A percentile compares a stretch with the other conserved stretches of the same genome.
These are phyloP conservation scores for Fusarium ambrosium DNA, from an alignment of 2,329 filamentous ascomycete species.

Conservation along the genomic window DNA sequence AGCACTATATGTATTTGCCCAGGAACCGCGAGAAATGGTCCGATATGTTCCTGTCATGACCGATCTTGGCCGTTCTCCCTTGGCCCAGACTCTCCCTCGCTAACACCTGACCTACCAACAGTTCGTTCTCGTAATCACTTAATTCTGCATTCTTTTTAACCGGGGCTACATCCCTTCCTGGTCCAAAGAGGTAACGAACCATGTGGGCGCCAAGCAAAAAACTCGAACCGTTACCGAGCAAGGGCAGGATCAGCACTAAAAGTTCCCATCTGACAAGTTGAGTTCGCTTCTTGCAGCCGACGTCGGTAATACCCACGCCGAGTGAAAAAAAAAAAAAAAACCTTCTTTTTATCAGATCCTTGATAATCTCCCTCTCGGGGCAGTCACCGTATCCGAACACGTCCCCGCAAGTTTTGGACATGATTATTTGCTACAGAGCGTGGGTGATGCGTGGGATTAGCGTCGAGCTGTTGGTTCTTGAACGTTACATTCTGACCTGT, in stretches of 20 bases:
- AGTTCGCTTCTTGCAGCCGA: not conserved
- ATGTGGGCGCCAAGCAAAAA: not conserved
- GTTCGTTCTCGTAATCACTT: not conserved
- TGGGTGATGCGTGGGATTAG: not conserved
- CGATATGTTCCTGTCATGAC: not conserved
- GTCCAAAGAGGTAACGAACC: not conserved
- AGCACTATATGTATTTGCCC: not conserved
- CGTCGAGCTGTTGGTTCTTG: not conserved
- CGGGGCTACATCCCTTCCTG: not conserved
- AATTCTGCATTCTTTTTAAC: not conserved
- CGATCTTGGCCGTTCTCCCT: not conserved
- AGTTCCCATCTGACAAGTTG: not conserved
- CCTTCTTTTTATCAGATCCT: not conserved
- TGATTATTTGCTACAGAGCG: not conserved
- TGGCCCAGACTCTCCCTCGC: not conserved
- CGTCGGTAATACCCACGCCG: not conserved
- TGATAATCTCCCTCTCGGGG: not conserved
- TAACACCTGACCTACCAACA: not conserved
- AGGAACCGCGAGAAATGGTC: not conserved
- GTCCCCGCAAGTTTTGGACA: not conserved
- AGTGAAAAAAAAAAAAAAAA: not conserved
- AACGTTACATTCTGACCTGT: not conserved
- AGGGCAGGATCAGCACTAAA: not conserved
- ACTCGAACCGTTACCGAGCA: not conserved
- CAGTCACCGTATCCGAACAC: not conserved